Base-by-base conservation (phyloP, 345 rosid species). In the Eucalyptus curtisii region DNA sequence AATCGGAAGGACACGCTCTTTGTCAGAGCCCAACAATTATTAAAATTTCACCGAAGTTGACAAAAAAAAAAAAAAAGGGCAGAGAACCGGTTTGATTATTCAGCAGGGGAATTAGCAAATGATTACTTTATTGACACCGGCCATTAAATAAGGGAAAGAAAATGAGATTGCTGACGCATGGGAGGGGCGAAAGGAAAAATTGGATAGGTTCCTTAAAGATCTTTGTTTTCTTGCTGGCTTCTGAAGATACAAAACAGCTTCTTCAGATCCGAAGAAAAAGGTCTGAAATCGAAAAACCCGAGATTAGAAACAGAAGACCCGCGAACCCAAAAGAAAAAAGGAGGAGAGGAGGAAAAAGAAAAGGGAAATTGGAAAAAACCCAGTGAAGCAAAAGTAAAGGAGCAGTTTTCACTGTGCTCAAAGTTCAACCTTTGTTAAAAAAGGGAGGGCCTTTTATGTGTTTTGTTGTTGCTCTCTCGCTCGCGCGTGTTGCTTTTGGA, bases 221-320 rank as follows among this genome's bases (percentile, higher is more conserved):
- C 92, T 92, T 91, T 93, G 94, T 94, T 93, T 92, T 92, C 91
- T 94, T 91, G 94, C 93, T 94, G 94, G 93, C 94, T 90, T 92
- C 92, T 68, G 88, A 93, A 91, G 95, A 87, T 85, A 90, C 95
- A 88, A 79, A 86, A 37, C 59, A 42, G 89, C 87, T 90, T 89
- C 91, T 89, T 92, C 96, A 94, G 96, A 95, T 95, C 96, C 96
- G 93, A 93, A 95, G 92, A 91, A 93, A 94, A 92, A 89, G 95
- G 93, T 89, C 37, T 89, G 90, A 90, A 90, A 91, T n/a, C 76
- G 76, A 68, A 86, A 84, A 86, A 87, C 64, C 86, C 44, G 59
- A 20, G 59, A 48, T 68, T 52, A 47, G 57, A 48, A 76, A 17
- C 22, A 66, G 42, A 53, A 40, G 82, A 59, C 17, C 11, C 84